Evolutionary conservation across 1,139 yeast genomes (phyloP), one percentile per base, ranked within the genome.

Genomic region (Nakaseomyces nivariensis): DNA sequence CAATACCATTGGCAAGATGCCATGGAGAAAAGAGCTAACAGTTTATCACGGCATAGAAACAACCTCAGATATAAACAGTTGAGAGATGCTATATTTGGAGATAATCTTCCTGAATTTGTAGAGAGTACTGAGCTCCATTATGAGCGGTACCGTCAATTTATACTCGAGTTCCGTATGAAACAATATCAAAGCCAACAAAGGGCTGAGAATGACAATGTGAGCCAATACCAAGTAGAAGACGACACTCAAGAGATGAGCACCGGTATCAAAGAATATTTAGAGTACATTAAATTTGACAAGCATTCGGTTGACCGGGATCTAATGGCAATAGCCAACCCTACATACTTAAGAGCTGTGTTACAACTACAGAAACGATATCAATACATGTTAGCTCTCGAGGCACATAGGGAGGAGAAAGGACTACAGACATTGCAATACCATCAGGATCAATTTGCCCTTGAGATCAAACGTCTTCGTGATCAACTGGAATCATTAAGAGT

Each of bases 1-100:
- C 85, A 1, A 76, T 85, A 47, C 77, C 83, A 10, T 74, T 88
- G 2, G 73, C 69, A 47, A 63, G 67, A 3, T 48, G 52, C 34
- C 59, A 58, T 49, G 33, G 11, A 38, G 31, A 41, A 27, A 24
- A n/a, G 33, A 29, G 25, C 34, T 6, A 27, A 27, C 11, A 29
- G 7, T 7, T 13, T 29, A 4, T 13, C 11, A 10, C 11, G 34
- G 8, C 33, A 13, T 9, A n/a, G 5, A 13, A 29, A 41, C 34
- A 41, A 41, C 25, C 5, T 29, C 5, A 27, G 5, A 41, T 41
- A 27, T 11, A 41, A 41, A 10, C 10, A 41, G 4, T 6, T 41
- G 25, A 41, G 44, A 24, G 44, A 41, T 11, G 34, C 34, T 13
- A 41, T 41, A 27, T n/a, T 41, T 29, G 44, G 44, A 11, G 44